These are phyloP conservation scores for Athelia sp. DNA, from an alignment of 1,284 basidiomycete species.

Conservation along the genomic window DNA sequence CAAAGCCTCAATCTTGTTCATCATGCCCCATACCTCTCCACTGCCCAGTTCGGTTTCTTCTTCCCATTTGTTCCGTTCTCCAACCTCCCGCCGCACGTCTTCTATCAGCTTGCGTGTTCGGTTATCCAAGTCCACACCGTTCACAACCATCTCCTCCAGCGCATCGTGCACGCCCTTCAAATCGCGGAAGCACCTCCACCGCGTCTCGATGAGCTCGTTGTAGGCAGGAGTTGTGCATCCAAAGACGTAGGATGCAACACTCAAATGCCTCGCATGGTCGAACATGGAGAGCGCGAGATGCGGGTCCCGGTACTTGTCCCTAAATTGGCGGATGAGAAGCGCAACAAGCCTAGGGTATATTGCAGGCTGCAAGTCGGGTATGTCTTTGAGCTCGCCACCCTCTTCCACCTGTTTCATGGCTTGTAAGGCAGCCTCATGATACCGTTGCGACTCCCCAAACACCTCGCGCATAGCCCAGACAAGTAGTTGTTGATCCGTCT, in stretches of 20 bases:
- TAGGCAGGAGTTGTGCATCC: slow-evolving; percentile 83
- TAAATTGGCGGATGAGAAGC: slow-evolving; percentile 68
- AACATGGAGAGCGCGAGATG: slow-evolving; percentile 83
- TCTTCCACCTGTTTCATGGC: slow-evolving; percentile 25
- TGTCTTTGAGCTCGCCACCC: slow-evolving; percentile 9
- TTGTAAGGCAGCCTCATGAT: slow-evolving; percentile 40
- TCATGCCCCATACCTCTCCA: slow-evolving; percentile 33
- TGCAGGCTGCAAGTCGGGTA: slow-evolving; percentile 44
- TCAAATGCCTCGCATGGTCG: slow-evolving; percentile 67
- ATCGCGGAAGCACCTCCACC: slow-evolving; percentile 80
- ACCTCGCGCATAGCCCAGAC: slow-evolving; percentile 73
- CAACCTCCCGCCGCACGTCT: slow-evolving; percentile 60
- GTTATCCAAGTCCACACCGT: slow-evolving; percentile 64
- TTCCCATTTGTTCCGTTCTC: slow-evolving; percentile 43
- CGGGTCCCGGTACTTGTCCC: slow-evolving; percentile 73
- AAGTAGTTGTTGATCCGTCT: slow-evolving; percentile 68
- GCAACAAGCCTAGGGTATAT: slow-evolving; percentile 76
- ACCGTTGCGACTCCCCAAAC: slow-evolving; percentile 52
- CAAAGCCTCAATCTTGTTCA: slow-evolving; percentile 32
- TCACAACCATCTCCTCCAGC: slow-evolving; percentile 77
- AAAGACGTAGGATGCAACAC: slow-evolving; percentile 76
- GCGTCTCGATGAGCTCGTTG: slow-evolving; percentile 78
- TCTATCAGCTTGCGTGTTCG: slow-evolving; percentile 61
- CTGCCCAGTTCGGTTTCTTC: slow-evolving; percentile 39
- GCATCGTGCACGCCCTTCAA: slow-evolving; percentile 66